A percentile compares a stretch with the other conserved stretches of the same genome.
phyloP scores from a whole-genome alignment of 352 stramenopile genomes.

The Globisporangium polare region DNA sequence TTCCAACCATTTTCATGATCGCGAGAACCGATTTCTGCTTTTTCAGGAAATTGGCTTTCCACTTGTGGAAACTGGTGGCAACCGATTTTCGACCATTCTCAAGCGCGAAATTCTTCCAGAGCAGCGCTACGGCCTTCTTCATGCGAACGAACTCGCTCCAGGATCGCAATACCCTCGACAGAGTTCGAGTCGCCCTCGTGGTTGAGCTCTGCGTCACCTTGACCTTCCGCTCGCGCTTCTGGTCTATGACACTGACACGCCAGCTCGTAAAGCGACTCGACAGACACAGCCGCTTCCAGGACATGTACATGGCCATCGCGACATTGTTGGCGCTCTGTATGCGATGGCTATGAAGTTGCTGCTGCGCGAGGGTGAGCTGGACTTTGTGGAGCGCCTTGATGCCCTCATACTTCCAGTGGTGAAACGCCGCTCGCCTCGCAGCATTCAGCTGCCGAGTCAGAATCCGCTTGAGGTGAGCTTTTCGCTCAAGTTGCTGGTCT shows the following conservation, averaged over 20 bases:
- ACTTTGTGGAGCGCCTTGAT: neutral
- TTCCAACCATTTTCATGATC: neutral
- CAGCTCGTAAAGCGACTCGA: conserved; percentile 23
- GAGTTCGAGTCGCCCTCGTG: neutral
- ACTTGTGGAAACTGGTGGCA: conserved; percentile 7
- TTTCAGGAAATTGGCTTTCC: conserved; percentile 1
- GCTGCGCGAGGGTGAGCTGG: neutral
- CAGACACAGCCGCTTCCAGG: conserved; percentile 27
- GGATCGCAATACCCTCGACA: neutral
- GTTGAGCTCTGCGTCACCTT: neutral
- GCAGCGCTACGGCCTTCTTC: neutral
- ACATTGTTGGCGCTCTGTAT: conserved; percentile 19
- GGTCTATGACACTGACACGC: conserved; percentile 10
- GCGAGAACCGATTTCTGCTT: neutral
- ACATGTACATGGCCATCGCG: conserved; percentile 20
- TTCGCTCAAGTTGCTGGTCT: neutral
- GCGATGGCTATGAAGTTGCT: conserved; percentile 11
- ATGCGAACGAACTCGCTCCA: neutral
- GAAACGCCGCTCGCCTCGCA: neutral
- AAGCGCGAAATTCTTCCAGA: neutral
- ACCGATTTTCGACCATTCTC: neutral
- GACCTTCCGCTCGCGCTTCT: neutral
- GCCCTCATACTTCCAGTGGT: conserved; percentile 11
- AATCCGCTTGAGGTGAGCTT: neutral
- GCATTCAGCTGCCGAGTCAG: neutral